Base-by-base conservation (phyloP, 2,329 filamentous ascomycete species). In the Periconia sp. region DNA sequence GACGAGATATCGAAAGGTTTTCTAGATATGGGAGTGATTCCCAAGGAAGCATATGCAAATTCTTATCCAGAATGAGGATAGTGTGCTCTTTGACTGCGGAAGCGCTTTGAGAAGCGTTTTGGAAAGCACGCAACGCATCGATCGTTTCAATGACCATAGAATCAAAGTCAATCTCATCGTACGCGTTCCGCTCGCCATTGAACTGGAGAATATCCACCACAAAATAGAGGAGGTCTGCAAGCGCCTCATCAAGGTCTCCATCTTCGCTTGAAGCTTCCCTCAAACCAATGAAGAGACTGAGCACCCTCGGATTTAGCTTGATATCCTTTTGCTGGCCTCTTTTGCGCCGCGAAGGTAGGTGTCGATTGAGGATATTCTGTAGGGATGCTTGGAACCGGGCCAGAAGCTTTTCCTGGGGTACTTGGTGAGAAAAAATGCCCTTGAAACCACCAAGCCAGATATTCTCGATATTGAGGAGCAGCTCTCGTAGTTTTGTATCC, bases 151-250 rank as follows among this genome's bases (percentile, higher is more conserved):
- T 82, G 6, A 92, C 86, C 85, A 99, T 95, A 45, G 82, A 78
- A 62, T 99, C 94, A 68, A 97, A 96, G 73, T 97, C 93, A 58
- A 99, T 90, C 76, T 99, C 94, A 64, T 99, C 94, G 74, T 97
- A 97, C 0, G 95, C 94, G 69, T 97, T 99, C 45, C 87, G 85
- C 75, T 99, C 95, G 15, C 94, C 94, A 63, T 96, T 91, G 73
- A 99, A 97, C 70, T 97, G 94, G 2, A 99, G 80, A 48, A 97
- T 92, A 65, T 99, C 94, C 6, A 99, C 88, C 1, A 97, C 90
- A 69, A 97, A 97, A 75, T 97, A 97, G 3, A 99, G 82, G 27
- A 99, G 78, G 70, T 99, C 94, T 61, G 88, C 91, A n/a, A 99
- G 77, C 0, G 88, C 85, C 65, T 97, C 93, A 58, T 97, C 93